These are phyloP conservation scores for Hansenula sp. DNA, from an alignment of 1,139 yeast genomes.

Conservation along the genomic window DNA sequence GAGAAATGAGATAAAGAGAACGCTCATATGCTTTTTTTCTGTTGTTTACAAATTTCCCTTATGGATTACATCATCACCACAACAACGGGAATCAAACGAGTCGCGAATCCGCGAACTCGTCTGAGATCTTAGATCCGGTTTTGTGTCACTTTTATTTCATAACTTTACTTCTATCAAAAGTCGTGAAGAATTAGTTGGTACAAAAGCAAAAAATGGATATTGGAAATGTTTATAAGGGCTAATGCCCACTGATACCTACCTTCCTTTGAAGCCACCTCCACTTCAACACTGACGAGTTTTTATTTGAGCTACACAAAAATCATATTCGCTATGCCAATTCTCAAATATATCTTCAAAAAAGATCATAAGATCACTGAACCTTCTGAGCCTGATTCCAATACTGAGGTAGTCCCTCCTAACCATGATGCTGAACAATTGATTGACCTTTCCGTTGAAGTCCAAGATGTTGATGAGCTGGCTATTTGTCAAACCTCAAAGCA, in stretches of 20 bases:
- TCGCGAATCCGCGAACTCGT: neutral
- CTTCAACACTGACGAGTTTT: too few species aligned
- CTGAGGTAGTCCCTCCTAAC: neutral
- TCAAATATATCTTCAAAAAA: neutral
- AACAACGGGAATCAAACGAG: neutral
- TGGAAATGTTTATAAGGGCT: too few species aligned
- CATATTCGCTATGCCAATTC: neutral
- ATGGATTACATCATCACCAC: slow-evolving; percentile 3
- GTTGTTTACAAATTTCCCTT: slow-evolving; percentile 2
- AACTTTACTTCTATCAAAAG: too few species aligned
- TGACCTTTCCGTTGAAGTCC: neutral
- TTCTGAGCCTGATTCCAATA: too few species aligned
- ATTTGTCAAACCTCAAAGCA: neutral
- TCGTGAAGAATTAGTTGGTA: too few species aligned
- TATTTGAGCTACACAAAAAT: neutral
- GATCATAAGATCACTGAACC: too few species aligned
- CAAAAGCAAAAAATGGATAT: too few species aligned
- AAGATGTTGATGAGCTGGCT: neutral
- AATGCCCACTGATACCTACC: too few species aligned
- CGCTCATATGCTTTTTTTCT: neutral
- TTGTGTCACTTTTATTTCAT: neutral
- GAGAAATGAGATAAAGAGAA: too few species aligned
- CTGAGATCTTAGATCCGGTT: neutral
- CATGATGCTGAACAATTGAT: neutral
- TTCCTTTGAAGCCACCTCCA: too few species aligned